Conservation (phyloP, 225 moss, liverwort and hornwort genomes). For the Anthoceros angustus region DNA sequence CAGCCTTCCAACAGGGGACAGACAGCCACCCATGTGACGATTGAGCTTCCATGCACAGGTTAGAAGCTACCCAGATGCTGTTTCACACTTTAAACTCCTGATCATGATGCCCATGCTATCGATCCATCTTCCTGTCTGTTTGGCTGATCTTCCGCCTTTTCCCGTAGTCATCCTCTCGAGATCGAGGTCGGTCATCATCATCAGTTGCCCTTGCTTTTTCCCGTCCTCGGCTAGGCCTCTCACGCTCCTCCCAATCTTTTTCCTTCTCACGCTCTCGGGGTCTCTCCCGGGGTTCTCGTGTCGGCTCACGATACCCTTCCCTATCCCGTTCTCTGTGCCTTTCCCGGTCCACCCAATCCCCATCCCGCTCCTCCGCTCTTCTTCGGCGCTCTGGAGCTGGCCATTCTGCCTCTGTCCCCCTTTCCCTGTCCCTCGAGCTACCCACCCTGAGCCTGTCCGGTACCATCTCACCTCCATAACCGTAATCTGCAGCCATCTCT, state of each 20-base stretch:
- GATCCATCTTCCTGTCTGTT: conserved; percentile 69
- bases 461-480: conserved; percentile 63
- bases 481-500: conserved; percentile 77
- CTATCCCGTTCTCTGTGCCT: conserved; percentile 62
- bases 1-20: too few species aligned
- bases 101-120: conserved; percentile 22
- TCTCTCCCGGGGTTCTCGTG: conserved; percentile 12
- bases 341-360: conserved; percentile 64
- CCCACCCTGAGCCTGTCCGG: conserved; percentile 43
- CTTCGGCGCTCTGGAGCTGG: conserved; percentile 52
- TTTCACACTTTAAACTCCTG: background rate
- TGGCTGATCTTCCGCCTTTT: conserved; percentile 71
- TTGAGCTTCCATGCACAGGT: too few species aligned
- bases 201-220: conserved; percentile 36
- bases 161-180: conserved; percentile 81
- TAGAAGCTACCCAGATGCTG: too few species aligned
- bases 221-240: conserved; percentile 52
- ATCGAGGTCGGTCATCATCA: conserved; percentile 71
- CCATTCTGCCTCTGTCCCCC: conserved; percentile 80
- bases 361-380: conserved; percentile 62
- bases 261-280: conserved; percentile 74
- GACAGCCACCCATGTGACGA: too few species aligned
- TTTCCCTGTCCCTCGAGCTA: conserved; percentile 46
- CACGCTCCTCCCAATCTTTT: conserved; percentile 80
- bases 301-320: conserved; percentile 33